Percentiles rank a stretch among this genome's conserved stretches.
phyloP scores from a whole-genome alignment of 495 filamentous ascomycete genomes.

The Hyaloscypha finlandica region DNA sequence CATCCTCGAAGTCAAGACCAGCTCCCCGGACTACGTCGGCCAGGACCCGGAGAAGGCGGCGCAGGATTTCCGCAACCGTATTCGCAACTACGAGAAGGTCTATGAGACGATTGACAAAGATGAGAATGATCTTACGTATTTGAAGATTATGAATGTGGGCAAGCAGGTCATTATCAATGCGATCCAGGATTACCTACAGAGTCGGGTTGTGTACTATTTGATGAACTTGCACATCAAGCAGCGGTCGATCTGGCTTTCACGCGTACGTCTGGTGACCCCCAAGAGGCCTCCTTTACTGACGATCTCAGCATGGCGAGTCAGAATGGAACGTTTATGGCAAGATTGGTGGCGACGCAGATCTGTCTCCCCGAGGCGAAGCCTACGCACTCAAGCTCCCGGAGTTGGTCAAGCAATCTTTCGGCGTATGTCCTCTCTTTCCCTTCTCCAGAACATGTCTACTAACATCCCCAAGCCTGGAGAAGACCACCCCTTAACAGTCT shows the following conservation, averaged over 20 bases:
- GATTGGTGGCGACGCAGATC: constrained; percentile 87
- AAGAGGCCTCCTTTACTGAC: constrained; percentile 7
- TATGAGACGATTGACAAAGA: constrained; percentile 86
- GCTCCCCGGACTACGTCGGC: constrained; percentile 89
- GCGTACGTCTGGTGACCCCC: constrained; percentile 56
- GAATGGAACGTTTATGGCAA: constrained; percentile 83
- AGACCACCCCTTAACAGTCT: constrained; percentile 84
- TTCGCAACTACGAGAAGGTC: constrained; percentile 93
- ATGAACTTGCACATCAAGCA: constrained; percentile 98
- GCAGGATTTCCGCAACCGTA: constrained; percentile 88
- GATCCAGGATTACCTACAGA: constrained; percentile 95
- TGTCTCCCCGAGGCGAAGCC: constrained; percentile 82
- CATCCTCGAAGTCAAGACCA: constrained; percentile 96
- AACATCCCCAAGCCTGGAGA: constrained; percentile 30
- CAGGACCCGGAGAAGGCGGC: constrained; percentile 92
- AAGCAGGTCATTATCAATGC: constrained; percentile 95
- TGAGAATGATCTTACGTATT: constrained; percentile 83
- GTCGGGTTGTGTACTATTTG: constrained; percentile 93
- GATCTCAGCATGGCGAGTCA: constrained; percentile 83
- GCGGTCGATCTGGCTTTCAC: constrained; percentile 95
- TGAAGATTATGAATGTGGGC: constrained; percentile 96
- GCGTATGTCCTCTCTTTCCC: constrained; percentile 42
- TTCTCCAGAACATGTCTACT: constrained; percentile 1
- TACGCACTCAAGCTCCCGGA: constrained; percentile 83
- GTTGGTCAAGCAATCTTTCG: constrained; percentile 78